phyloP scores from a whole-genome alignment of 495 filamentous ascomycete genomes.

The Xylaria palmicola region DNA sequence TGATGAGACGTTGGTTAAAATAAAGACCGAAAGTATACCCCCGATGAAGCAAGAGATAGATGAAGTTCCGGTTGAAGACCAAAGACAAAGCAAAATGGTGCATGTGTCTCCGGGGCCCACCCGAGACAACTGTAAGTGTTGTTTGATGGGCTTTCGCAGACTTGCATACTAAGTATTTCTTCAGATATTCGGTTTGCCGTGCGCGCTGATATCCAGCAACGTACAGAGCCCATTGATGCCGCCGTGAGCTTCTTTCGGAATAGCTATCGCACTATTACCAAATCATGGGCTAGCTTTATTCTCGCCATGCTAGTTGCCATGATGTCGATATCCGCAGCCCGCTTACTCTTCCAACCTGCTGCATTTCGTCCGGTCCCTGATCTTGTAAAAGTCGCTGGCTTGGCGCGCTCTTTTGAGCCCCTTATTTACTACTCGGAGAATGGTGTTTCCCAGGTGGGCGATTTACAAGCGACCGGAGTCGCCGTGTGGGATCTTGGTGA shows the following conservation, averaged over 20 bases:
- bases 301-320: conserved; percentile 53
- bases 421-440: conserved; percentile 90
- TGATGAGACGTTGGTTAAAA: conserved; percentile 32
- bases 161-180: conserved; percentile 21
- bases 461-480: conserved; percentile 82
- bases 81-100: conserved; percentile 28
- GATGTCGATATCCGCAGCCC: conserved; percentile 58
- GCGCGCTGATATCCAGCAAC: conserved; percentile 82
- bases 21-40: conserved; percentile 28
- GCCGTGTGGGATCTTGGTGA: conserved; percentile 92
- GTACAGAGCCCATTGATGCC: conserved; percentile 79
- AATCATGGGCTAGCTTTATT: conserved; percentile 65
- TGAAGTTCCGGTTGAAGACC: conserved; percentile 2
- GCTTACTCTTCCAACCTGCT: conserved; percentile 66
- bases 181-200: conserved; percentile 84
- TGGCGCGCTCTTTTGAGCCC: conserved; percentile 87
- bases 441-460: conserved; percentile 76
- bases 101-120: conserved; percentile 19
- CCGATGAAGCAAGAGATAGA: conserved; percentile 6
- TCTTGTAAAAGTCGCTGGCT: conserved; percentile 81
- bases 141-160: background rate
- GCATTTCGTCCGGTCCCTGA: conserved; percentile 71
- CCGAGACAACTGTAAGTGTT: conserved; percentile 38
- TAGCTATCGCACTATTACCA: conserved; percentile 55
- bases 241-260: conserved; percentile 62